These are phyloP conservation scores for Aspergillus bridgeri DNA, from an alignment of 495 filamentous ascomycete genomes.

Conservation along the genomic window DNA sequence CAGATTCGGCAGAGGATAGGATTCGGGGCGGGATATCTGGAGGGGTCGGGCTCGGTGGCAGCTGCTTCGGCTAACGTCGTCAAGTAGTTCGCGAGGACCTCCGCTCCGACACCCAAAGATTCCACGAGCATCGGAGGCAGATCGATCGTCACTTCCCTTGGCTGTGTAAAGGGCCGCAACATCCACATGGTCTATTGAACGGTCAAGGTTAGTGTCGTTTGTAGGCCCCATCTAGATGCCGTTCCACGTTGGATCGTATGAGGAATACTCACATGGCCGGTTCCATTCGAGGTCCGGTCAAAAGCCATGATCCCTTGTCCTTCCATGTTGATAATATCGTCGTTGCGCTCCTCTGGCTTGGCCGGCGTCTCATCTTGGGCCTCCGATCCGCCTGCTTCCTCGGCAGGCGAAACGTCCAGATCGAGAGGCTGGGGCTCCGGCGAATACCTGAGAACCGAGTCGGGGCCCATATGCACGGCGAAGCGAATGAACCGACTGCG, in stretches of 20 bases:
- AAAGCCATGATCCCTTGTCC: constrained; percentile 98
- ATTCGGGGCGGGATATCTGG: constrained; percentile 76
- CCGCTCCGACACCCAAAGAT: constrained; percentile 87
- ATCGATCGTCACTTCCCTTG: constrained; percentile 91
- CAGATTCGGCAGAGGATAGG: constrained; percentile 95
- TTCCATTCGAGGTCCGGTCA: constrained; percentile 75
- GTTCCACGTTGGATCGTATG: background rate
- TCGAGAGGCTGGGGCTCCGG: constrained; percentile 37
- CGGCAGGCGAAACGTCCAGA: constrained; percentile 11
- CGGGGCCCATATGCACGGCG: constrained; percentile 67
- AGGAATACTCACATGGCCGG: constrained; percentile 75
- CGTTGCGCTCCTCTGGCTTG: constrained; percentile 42
- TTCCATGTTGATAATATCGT: constrained; percentile 72
- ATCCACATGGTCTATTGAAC: constrained; percentile 95
- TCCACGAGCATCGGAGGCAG: constrained; percentile 88
- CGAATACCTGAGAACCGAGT: constrained; percentile 60
- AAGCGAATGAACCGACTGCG: constrained; percentile 91
- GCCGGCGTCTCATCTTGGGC: constrained; percentile 35
- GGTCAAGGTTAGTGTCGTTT: background rate
- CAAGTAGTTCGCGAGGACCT: constrained; percentile 90
- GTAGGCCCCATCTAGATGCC: background rate
- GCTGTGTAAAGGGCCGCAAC: constrained; percentile 87
- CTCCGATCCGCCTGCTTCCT: constrained; percentile 18
- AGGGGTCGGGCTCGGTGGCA: constrained; percentile 82
- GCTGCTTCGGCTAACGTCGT: constrained; percentile 85